A percentile compares a stretch with the other conserved stretches of the same genome.
Evolutionary conservation across 1,139 yeast species (phyloP).

Genomic region (Meyerozyma sp.): DNA sequence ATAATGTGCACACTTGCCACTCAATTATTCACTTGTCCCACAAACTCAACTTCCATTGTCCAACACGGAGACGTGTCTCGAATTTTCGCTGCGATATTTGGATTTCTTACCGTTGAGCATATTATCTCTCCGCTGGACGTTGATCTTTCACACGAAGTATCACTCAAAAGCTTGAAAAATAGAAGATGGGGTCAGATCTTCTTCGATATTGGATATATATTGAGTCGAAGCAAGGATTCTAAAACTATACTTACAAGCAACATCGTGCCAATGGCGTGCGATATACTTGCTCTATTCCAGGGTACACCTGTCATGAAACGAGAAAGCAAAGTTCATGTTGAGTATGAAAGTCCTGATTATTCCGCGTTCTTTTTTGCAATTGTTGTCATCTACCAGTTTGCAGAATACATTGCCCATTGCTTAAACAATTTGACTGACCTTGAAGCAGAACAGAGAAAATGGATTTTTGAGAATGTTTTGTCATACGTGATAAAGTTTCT

Average conservation of each 20-base stretch:
- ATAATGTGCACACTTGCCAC: conserved; percentile 74
- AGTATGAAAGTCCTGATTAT: conserved; percentile 85
- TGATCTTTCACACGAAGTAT: conserved; percentile 36
- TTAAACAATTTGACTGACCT: conserved; percentile 25
- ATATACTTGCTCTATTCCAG: conserved; percentile 66
- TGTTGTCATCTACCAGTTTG: conserved; percentile 61
- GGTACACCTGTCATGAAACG: conserved; percentile 73
- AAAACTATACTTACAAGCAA: conserved; percentile 28
- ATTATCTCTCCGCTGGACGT: conserved; percentile 45
- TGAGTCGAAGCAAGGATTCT: conserved; percentile 62
- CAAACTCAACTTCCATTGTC: conserved; percentile 65
- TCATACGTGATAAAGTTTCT: conserved; percentile 27
- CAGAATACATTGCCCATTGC: conserved; percentile 53
- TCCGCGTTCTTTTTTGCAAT: conserved; percentile 76
- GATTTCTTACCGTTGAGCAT: conserved; percentile 55
- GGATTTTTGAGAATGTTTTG: conserved; percentile 25
- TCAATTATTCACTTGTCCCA: conserved; percentile 82
- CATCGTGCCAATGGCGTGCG: conserved; percentile 51
- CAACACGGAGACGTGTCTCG: conserved; percentile 66
- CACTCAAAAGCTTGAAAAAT: conserved; percentile 55
- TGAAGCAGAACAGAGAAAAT: conserved; percentile 11
- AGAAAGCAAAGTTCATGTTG: conserved; percentile 80
- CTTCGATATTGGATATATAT: conserved; percentile 74
- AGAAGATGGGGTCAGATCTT: conserved; percentile 82
- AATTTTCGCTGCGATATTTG: conserved; percentile 61